Percentiles rank a stretch among this genome's conserved stretches.
phyloP scores from a whole-genome alignment of 352 stramenopile species.

The Globisporangium abappressorium region DNA sequence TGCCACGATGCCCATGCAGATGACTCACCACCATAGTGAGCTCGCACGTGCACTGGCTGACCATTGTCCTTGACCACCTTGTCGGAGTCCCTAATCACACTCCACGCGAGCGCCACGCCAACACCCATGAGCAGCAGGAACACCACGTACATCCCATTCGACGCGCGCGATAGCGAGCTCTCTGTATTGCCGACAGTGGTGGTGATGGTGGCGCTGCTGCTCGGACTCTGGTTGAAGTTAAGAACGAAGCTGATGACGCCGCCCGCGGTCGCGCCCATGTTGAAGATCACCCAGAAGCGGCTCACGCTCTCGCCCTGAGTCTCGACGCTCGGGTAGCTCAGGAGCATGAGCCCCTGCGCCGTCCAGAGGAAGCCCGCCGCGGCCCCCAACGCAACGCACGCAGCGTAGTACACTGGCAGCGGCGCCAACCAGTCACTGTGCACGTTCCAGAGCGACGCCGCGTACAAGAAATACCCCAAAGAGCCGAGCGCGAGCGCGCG shows the following conservation, averaged over 20 bases:
- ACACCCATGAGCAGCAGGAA: constrained; percentile 60
- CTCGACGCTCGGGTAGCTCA: constrained; percentile 45
- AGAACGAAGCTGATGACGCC: constrained; percentile 59
- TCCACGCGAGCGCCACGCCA: constrained; percentile 36
- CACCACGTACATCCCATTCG: constrained; percentile 41
- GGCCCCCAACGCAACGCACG: constrained; percentile 44
- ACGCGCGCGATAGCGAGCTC: constrained; percentile 8
- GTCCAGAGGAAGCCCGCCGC: constrained; percentile 77
- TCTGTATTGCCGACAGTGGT: background rate
- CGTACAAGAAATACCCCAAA: constrained; percentile 57
- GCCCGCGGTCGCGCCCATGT: constrained; percentile 60
- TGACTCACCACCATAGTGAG: background rate
- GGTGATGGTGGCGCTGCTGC: background rate
- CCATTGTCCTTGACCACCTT: constrained; percentile 29
- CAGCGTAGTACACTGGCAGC: constrained; percentile 13
- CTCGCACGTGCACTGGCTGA: background rate
- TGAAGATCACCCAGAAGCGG: constrained; percentile 84
- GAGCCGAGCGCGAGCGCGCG: constrained; percentile 49
- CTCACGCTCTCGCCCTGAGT: constrained; percentile 56
- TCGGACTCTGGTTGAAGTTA: constrained; percentile 23
- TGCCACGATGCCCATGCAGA: background rate
- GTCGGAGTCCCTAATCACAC: constrained; percentile 32
- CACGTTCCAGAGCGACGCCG: constrained; percentile 45
- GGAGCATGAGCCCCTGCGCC: constrained; percentile 63
- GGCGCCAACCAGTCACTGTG: constrained; percentile 16